Conservation (phyloP, 148 eudicot species). For the Hydrangea macrophylla region DNA sequence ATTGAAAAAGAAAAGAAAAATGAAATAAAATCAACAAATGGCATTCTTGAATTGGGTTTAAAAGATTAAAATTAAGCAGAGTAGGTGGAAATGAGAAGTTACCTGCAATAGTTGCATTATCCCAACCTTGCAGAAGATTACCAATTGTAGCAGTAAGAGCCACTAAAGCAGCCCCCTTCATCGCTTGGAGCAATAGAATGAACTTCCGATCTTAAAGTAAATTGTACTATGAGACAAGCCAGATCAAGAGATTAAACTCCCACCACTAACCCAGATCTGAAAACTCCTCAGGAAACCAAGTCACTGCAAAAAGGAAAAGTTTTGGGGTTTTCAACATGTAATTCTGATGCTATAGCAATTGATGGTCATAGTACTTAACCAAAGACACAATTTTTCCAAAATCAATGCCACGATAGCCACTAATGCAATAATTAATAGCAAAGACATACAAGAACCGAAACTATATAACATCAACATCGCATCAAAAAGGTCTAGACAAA, state of each 20-base stretch:
- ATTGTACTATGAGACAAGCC: neutral
- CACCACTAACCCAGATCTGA: constrained; percentile 12
- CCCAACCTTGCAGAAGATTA: constrained; percentile 81
- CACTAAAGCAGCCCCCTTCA: constrained; percentile 68
- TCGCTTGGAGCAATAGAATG: constrained; percentile 11
- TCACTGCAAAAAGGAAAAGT: neutral
- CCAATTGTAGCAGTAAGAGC: constrained; percentile 78
- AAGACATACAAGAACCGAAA: neutral
- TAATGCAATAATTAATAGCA: neutral
- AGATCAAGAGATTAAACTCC: neutral
- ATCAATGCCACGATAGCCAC: neutral
- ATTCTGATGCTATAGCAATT: neutral
- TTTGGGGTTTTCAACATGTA: neutral
- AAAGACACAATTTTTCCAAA: neutral
- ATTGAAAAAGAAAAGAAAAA: too few relatives aligned
- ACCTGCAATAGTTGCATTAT: constrained; percentile 86
- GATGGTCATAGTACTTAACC: neutral
- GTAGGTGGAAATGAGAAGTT: constrained; percentile 3
- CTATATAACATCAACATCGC: neutral
- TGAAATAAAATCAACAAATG: neutral
- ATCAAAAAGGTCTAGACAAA: neutral
- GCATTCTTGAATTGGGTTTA: neutral
- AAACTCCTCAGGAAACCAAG: neutral
- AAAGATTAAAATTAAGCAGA: neutral
- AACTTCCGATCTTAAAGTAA: neutral